phyloP scores from a whole-genome alignment of 345 rosid species.

The Stellera chamaejasme region DNA sequence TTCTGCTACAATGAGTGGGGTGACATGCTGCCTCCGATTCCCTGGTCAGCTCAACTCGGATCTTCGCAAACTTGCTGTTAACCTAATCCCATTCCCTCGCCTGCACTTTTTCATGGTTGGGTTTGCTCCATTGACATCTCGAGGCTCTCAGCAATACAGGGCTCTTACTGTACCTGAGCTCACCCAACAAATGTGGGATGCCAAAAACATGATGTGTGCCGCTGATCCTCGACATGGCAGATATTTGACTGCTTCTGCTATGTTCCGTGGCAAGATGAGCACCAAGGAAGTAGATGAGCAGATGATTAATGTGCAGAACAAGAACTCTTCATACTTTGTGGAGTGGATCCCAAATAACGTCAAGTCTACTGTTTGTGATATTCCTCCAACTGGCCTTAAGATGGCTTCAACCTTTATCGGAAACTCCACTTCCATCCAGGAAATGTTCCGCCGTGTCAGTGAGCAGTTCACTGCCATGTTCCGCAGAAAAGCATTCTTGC shows the following conservation, averaged over 20 bases:
- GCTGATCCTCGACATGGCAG: constrained; percentile 48
- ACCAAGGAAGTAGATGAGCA: constrained; percentile 52
- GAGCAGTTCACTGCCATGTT: constrained; percentile 78
- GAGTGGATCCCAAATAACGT: constrained; percentile 85
- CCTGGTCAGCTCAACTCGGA: constrained; percentile 76
- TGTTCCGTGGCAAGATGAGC: constrained; percentile 80
- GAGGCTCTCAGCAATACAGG: constrained; percentile 68
- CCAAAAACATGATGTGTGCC: constrained; percentile 49
- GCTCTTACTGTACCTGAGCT: constrained; percentile 72
- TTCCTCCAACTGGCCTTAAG: constrained; percentile 69
- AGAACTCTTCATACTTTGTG: constrained; percentile 67
- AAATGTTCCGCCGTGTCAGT: constrained; percentile 68
- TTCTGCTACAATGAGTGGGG: constrained; percentile 79
- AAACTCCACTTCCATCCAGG: constrained; percentile 51
- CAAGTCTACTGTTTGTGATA: constrained; percentile 71
- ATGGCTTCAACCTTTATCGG: constrained; percentile 81
- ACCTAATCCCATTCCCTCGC: constrained; percentile 68
- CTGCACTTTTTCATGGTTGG: constrained; percentile 78
- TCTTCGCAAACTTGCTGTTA: constrained; percentile 67
- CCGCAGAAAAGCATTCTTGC: constrained; percentile 68
- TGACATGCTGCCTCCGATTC: constrained; percentile 69
- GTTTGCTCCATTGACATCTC: constrained; percentile 66
- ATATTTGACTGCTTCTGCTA: constrained; percentile 58
- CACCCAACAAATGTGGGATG: constrained; percentile 51
- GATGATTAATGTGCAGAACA: constrained; percentile 75